phyloP scores from a whole-genome alignment of 352 stramenopile genomes.

The Phytophthora fragariaefolia region DNA sequence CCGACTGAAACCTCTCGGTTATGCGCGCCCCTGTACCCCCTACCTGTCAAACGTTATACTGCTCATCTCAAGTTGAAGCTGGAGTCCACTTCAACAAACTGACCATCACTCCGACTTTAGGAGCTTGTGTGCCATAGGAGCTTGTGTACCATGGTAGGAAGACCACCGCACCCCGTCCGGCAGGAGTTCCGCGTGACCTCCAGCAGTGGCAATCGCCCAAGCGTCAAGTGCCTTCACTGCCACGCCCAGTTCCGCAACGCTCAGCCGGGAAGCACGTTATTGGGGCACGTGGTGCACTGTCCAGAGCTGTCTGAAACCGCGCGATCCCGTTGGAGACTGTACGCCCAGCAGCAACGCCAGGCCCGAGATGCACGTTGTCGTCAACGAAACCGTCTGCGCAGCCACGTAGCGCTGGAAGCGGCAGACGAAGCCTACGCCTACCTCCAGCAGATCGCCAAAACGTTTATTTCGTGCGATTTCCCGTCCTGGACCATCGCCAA shows the following conservation, averaged over 20 bases:
- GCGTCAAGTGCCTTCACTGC: not conserved
- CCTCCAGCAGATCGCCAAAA: not conserved
- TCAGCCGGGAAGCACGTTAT: not conserved
- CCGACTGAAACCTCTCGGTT: slow-evolving; percentile 21
- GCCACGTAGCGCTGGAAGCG: not conserved
- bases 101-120: slow-evolving; percentile 20
- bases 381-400: not conserved
- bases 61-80: not conserved
- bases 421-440: not conserved
- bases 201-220: not conserved
- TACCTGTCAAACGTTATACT: not conserved
- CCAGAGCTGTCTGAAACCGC: slow-evolving; percentile 1
- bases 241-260: not conserved
- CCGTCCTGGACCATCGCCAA: not conserved
- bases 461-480: not conserved
- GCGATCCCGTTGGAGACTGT: not conserved
- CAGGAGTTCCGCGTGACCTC: not conserved
- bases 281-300: not conserved
- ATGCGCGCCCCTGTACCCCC: too few relatives aligned
- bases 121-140: not conserved
- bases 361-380: not conserved
- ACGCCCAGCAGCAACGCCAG: not conserved
- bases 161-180: not conserved
- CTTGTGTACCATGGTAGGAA: not conserved
- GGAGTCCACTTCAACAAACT: not conserved